Evolutionary conservation across 2,329 filamentous ascomycete genomes (phyloP).

Genomic region (Curvularia lunata): DNA sequence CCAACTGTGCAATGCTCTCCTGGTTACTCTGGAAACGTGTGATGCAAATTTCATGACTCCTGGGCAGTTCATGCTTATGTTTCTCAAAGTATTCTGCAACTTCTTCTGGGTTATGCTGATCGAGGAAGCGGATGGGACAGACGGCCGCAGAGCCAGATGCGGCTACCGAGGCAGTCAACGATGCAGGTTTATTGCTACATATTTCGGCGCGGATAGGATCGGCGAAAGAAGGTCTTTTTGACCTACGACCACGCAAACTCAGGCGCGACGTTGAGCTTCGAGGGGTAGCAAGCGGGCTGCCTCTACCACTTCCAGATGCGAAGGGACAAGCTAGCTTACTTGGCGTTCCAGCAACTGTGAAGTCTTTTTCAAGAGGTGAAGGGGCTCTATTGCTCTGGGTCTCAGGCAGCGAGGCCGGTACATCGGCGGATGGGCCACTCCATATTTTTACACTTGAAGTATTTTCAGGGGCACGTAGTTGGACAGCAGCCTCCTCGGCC

Average conservation of each 20-base stretch:
- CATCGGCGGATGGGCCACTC: constrained; percentile 49
- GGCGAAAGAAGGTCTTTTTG: constrained; percentile 51
- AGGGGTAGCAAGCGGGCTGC: constrained; percentile 52
- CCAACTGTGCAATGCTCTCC: constrained; percentile 82
- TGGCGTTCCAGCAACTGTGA: constrained; percentile 83
- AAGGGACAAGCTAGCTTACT: constrained; percentile 85
- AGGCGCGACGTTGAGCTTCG: constrained; percentile 50
- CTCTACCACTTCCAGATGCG: constrained; percentile 57
- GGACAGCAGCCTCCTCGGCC: constrained; percentile 42
- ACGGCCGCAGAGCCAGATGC: constrained; percentile 59
- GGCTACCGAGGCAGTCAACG: constrained; percentile 55
- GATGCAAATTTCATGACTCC: constrained; percentile 92
- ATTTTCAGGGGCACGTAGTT: constrained; percentile 31
- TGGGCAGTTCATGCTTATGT: constrained; percentile 92
- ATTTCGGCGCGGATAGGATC: constrained; percentile 53
- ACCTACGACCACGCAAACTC: constrained; percentile 46
- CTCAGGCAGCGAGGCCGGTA: constrained; percentile 28
- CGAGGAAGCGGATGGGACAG: constrained; percentile 90
- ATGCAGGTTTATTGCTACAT: constrained; percentile 52
- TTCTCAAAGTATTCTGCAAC: constrained; percentile 92
- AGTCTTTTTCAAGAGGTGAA: constrained; percentile 77
- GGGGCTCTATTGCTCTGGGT: constrained; percentile 47
- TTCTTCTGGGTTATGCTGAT: constrained; percentile 91
- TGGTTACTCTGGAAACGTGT: constrained; percentile 88
- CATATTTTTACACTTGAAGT: constrained; percentile 49